Percentiles rank a stretch among this genome's conserved stretches.
phyloP scores from a whole-genome alignment of 371 early-diverging fungal genomes.

The Mucor circinelloides region DNA sequence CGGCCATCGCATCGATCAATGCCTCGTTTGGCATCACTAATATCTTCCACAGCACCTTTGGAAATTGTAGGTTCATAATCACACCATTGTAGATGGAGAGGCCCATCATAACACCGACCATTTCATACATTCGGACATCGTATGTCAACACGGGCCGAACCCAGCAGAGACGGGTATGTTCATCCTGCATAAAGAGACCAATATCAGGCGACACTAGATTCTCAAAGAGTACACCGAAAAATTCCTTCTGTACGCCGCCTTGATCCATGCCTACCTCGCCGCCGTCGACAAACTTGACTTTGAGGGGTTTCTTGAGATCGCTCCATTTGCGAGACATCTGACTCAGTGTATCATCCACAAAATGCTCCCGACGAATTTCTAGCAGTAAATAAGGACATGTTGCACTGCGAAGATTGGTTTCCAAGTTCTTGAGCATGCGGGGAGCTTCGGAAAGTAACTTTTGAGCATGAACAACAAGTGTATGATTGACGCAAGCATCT shows the following conservation, averaged over 20 bases:
- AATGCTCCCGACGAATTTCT: conserved; percentile 69
- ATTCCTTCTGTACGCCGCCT: conserved; percentile 97
- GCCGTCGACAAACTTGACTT: conserved; percentile 80
- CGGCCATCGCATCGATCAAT: conserved; percentile 33
- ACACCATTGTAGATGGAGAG: conserved; percentile 93
- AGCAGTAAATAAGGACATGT: conserved; percentile 82
- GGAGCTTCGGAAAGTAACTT: conserved; percentile 66
- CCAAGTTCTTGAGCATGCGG: conserved; percentile 40
- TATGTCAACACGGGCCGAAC: conserved; percentile 68
- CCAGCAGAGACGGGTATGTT: conserved; percentile 79
- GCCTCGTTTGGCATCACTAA: conserved; percentile 50
- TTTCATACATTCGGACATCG: conserved; percentile 68
- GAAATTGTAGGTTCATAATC: conserved; percentile 88
- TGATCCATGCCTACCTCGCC: conserved; percentile 93
- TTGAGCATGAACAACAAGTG: conserved; percentile 67
- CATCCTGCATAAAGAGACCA: conserved; percentile 66
- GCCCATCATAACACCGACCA: conserved; percentile 93
- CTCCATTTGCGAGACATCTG: conserved; percentile 58
- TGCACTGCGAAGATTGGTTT: conserved; percentile 46
- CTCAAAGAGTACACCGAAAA: conserved; percentile 89
- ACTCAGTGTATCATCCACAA: conserved; percentile 71
- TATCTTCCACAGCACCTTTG: conserved; percentile 83
- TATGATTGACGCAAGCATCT: conserved; percentile 83
- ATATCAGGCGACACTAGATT: conserved; percentile 84
- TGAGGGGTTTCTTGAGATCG: conserved; percentile 80